These are phyloP conservation scores for Neofusicoccum kwambonambiense DNA, from an alignment of 2,329 filamentous ascomycete genomes.

Conservation along the genomic window DNA sequence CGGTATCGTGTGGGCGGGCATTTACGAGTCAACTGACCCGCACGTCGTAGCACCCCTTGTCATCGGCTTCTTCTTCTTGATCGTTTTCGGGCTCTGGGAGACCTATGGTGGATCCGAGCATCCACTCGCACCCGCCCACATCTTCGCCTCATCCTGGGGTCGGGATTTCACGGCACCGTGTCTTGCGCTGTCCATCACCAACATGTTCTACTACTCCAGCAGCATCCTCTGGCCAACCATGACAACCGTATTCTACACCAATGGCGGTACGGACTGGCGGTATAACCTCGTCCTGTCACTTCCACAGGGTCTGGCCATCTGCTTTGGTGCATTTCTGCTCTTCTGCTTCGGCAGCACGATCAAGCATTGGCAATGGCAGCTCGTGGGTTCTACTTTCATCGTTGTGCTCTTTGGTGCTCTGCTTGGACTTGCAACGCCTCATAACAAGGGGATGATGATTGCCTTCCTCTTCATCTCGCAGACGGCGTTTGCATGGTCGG, in stretches of 20 bases:
- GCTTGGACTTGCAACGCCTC: slow-evolving; percentile 44
- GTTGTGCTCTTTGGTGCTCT: slow-evolving; percentile 51
- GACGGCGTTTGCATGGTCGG: slow-evolving; percentile 48
- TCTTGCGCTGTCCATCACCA: slow-evolving; percentile 47
- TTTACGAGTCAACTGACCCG: slow-evolving; percentile 24
- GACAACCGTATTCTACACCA: slow-evolving; percentile 47
- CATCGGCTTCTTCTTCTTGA: slow-evolving; percentile 30
- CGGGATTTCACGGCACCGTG: slow-evolving; percentile 50
- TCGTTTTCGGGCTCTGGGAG: slow-evolving; percentile 34
- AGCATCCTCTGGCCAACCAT: slow-evolving; percentile 50
- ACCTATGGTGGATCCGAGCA: slow-evolving; percentile 29
- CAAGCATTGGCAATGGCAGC: slow-evolving; percentile 49
- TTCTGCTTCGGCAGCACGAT: slow-evolving; percentile 44
- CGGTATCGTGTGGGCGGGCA: slow-evolving; percentile 36
- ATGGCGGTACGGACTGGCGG: slow-evolving; percentile 35
- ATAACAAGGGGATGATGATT: slow-evolving; percentile 47
- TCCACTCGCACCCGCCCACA: slow-evolving; percentile 43
- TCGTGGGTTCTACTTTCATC: slow-evolving; percentile 43
- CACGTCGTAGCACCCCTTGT: slow-evolving; percentile 34
- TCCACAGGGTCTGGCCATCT: slow-evolving; percentile 47
- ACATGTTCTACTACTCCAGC: slow-evolving; percentile 54
- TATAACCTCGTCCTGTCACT: slow-evolving; percentile 38
- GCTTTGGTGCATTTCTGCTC: slow-evolving; percentile 43
- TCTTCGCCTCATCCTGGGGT: slow-evolving; percentile 47
- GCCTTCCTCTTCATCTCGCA: slow-evolving; percentile 49